Percentiles rank a stretch among this genome's conserved stretches.
phyloP scores from a whole-genome alignment of 345 rosid genomes.

The Salix suchowensis region DNA sequence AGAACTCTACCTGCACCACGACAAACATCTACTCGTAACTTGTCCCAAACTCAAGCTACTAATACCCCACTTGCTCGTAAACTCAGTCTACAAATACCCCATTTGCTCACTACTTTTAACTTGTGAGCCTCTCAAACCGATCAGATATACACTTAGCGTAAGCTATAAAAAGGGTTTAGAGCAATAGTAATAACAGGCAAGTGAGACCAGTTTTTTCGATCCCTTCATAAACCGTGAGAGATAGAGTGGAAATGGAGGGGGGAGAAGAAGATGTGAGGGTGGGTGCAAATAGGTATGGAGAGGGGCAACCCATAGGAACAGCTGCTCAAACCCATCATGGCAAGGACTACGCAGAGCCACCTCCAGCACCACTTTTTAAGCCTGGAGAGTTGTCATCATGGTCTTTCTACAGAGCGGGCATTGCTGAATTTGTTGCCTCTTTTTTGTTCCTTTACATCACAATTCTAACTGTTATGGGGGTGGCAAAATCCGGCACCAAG shows the following conservation, averaged over 20 bases:
- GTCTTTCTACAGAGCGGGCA: slow-evolving; percentile 20
- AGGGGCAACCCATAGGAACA: slow-evolving; percentile 18
- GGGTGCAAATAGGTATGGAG: slow-evolving; percentile 9
- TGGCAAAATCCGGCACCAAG: slow-evolving; percentile 8
- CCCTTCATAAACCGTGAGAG: neutral
- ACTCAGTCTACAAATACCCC: slow-evolving; percentile 19
- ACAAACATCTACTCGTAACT: neutral
- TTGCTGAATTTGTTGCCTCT: slow-evolving; percentile 19
- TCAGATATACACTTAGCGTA: slow-evolving; percentile 4
- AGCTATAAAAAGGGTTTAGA: neutral
- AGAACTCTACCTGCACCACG: neutral
- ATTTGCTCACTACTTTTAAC: neutral
- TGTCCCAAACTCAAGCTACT: slow-evolving; percentile 13
- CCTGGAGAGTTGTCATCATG: slow-evolving; percentile 13
- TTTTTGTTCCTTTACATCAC: slow-evolving; percentile 21
- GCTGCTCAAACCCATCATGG: slow-evolving; percentile 8
- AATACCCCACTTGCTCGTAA: slow-evolving; percentile 11
- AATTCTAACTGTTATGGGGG: slow-evolving; percentile 18
- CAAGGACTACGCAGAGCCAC: slow-evolving; percentile 16
- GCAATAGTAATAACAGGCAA: neutral
- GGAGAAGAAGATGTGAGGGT: slow-evolving; percentile 17
- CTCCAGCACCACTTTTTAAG: slow-evolving; percentile 17
- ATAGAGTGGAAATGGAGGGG: slow-evolving; percentile 4
- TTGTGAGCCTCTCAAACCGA: neutral
- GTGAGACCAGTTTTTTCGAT: neutral